Conservation (phyloP, 495 filamentous ascomycete genomes). For the Penicillium bovifimosum region DNA sequence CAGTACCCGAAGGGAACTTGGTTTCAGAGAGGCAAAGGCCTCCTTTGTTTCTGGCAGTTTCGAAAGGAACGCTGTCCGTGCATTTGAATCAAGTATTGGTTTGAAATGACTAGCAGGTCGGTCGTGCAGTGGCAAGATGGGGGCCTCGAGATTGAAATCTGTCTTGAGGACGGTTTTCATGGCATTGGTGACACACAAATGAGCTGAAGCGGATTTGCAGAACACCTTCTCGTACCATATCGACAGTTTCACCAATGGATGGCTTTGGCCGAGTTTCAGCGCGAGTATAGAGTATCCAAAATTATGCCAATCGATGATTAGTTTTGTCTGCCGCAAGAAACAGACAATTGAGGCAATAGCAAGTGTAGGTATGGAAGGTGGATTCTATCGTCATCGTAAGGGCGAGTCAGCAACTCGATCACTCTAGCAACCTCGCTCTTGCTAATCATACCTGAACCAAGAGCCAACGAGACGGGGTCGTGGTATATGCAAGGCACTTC, state of each 20-base stretch:
- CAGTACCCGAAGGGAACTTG: slow-evolving; percentile 56
- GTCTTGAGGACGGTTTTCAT: slow-evolving; percentile 70
- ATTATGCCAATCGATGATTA: slow-evolving; percentile 98
- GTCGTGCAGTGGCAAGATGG: slow-evolving; percentile 77
- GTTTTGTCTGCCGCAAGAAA: slow-evolving; percentile 69
- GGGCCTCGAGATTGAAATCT: slow-evolving; percentile 55
- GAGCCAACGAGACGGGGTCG: slow-evolving; percentile 69
- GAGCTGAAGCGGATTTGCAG: slow-evolving; percentile 60
- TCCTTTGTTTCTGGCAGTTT: slow-evolving; percentile 53
- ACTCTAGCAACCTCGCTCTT: neutral
- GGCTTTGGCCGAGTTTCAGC: slow-evolving; percentile 52
- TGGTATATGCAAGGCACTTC: slow-evolving; percentile 63
- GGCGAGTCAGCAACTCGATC: slow-evolving; percentile 9
- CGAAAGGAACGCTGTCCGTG: slow-evolving; percentile 54
- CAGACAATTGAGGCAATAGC: slow-evolving; percentile 66
- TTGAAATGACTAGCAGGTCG: slow-evolving; percentile 77
- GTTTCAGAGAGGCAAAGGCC: slow-evolving; percentile 50
- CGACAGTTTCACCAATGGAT: slow-evolving; percentile 72
- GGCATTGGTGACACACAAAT: slow-evolving; percentile 83
- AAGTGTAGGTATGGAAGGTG: slow-evolving; percentile 89
- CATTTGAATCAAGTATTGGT: slow-evolving; percentile 48
- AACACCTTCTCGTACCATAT: slow-evolving; percentile 70
- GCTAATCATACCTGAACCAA: slow-evolving; percentile 58
- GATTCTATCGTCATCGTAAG: slow-evolving; percentile 55
- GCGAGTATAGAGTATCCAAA: slow-evolving; percentile 95